Evolutionary conservation across 2,329 filamentous ascomycete species (phyloP).

Genomic region (Ramichloridium luteum): DNA sequence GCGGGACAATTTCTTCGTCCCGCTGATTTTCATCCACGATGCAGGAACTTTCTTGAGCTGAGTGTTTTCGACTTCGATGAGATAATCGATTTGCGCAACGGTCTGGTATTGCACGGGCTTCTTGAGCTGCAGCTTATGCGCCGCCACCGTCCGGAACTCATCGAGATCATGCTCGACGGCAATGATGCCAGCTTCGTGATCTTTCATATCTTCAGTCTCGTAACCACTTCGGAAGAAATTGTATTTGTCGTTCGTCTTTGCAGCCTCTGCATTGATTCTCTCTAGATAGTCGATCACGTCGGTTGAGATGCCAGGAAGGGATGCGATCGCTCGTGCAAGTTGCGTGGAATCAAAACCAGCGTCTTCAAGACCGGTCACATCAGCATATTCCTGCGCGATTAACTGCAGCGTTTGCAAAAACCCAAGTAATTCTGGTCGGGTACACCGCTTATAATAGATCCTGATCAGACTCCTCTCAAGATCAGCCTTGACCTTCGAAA

Average conservation of each 20-base stretch:
- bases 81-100: constrained; percentile 81
- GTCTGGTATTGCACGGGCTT: constrained; percentile 66
- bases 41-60: constrained; percentile 80
- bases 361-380: constrained; percentile 51
- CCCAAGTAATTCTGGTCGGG: constrained; percentile 71
- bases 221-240: constrained; percentile 77
- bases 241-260: constrained; percentile 83
- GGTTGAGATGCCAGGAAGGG: constrained; percentile 63
- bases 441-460: constrained; percentile 95
- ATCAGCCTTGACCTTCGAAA: constrained; percentile 62
- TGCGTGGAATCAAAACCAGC: constrained; percentile 60
- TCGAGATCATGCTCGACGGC: constrained; percentile 81
- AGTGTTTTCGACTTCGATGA: constrained; percentile 80
- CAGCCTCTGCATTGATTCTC: constrained; percentile 72
- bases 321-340: constrained; percentile 58
- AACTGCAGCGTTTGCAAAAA: constrained; percentile 76
- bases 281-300: constrained; percentile 66
- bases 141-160: constrained; percentile 59
- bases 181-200: constrained; percentile 88
- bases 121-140: constrained; percentile 53
- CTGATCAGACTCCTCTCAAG: constrained; percentile 87
- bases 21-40: constrained; percentile 88
- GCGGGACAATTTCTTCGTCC: constrained; percentile 80
- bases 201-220: constrained; percentile 78
- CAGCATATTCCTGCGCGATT: constrained; percentile 64